A percentile compares a stretch with the other conserved stretches of the same genome.
These are phyloP conservation scores for Strigomonas culicis DNA, from an alignment of 208 protist species.

Conservation along the genomic window DNA sequence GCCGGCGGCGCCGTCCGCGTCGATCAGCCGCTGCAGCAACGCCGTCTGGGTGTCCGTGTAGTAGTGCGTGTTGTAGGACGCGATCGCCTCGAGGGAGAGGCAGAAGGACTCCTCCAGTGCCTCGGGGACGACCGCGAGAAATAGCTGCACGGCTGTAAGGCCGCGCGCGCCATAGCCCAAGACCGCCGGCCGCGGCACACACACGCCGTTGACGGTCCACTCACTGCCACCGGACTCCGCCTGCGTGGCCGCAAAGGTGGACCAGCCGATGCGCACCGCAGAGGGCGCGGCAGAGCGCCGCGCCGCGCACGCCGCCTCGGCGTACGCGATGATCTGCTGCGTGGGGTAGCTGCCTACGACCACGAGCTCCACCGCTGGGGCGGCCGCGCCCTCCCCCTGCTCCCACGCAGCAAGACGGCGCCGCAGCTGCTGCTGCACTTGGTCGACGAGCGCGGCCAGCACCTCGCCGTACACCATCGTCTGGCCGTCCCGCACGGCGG, in stretches of 20 bases:
- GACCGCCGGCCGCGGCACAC: neutral
- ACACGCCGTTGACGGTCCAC: slow-evolving; percentile 72
- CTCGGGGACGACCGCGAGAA: neutral
- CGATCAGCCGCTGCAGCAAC: slow-evolving; percentile 17
- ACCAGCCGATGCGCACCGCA: slow-evolving; percentile 20
- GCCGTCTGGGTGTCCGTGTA: slow-evolving; percentile 37
- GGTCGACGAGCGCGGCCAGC: no score
- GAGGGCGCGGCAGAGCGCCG: neutral
- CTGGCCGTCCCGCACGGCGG: no score
- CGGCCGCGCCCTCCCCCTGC: neutral
- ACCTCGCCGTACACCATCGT: no score
- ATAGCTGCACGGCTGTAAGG: neutral
- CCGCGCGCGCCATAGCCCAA: no score
- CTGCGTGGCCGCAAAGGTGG: neutral
- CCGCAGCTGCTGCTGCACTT: no score
- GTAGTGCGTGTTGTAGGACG: slow-evolving; percentile 76
- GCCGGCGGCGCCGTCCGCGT: slow-evolving; percentile 20
- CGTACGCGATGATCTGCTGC: slow-evolving; percentile 13
- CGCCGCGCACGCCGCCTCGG: slow-evolving; percentile 9
- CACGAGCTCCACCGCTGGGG: slow-evolving; percentile 1
- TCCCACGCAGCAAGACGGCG: slow-evolving; percentile 2
- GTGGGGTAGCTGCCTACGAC: slow-evolving; percentile 22
- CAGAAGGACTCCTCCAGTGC: neutral
- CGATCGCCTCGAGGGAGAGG: slow-evolving; percentile 12
- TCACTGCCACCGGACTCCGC: neutral